These are phyloP conservation scores for Triticum dicoccoides DNA, from an alignment of 176 grass and related monocot genomes.

Conservation along the genomic window DNA sequence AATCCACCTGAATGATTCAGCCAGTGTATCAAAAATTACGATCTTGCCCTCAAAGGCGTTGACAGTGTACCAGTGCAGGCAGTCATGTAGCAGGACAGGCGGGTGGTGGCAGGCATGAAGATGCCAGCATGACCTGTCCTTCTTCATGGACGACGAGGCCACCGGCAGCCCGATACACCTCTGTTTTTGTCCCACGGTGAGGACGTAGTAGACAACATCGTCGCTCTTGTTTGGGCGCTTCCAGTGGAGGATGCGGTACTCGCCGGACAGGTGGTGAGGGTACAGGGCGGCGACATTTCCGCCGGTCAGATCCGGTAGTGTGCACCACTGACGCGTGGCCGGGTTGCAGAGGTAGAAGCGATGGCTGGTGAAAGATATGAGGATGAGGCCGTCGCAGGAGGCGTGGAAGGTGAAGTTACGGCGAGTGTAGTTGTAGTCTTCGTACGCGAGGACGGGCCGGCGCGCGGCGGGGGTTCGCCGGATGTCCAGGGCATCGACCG, in stretches of 20 bases:
- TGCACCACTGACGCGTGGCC: not conserved
- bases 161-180: not conserved
- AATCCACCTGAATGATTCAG: not conserved
- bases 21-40: not conserved
- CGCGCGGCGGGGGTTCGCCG: not conserved
- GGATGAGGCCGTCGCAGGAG: constrained; percentile 14
- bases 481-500: not conserved
- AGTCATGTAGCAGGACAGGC: not conserved
- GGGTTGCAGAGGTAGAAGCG: constrained; percentile 8
- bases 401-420: not conserved
- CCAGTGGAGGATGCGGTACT: not conserved
- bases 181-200: not conserved
- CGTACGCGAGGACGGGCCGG: not conserved
- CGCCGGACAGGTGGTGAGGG: not conserved
- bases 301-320: not conserved
- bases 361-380: not conserved
- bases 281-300: not conserved
- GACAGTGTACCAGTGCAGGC: not conserved
- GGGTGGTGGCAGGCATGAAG: not conserved
- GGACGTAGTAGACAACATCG: not conserved
- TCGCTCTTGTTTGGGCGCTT: not conserved
- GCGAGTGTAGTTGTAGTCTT: not conserved
- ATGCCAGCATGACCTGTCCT: not conserved
- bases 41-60: not conserved
- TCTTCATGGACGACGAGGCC: not conserved